Evolutionary conservation across 2,329 filamentous ascomycete species (phyloP), one percentile per base, ranked within the genome.

Genomic region (Xylariaceae sp.): DNA sequence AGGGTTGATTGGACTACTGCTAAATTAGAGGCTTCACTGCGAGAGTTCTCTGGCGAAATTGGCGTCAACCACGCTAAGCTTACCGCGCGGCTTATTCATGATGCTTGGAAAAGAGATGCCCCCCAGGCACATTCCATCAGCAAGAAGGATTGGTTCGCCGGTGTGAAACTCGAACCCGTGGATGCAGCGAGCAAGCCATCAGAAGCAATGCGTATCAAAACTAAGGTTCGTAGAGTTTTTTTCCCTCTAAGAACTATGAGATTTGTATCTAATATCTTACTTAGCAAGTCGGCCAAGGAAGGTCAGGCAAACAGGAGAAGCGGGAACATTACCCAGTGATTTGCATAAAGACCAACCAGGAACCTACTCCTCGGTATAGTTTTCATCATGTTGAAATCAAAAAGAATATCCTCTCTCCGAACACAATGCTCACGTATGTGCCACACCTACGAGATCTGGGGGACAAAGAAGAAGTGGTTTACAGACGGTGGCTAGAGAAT

Each of bases 331-430:
- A 76, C 55, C 60, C 65, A 2, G 73, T 79, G 4, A 63, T 73
- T n/a, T 71, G 75, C 59, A 75, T 82, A 58, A 77, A 77, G 59
- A 78, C 80, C 2, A 72, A 78, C 50, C 76, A 74, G 57, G 73
- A 78, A 16, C 73, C 76, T n/a, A 81, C 83, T 7, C 82, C 82
- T n/a, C 71, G 72, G 21, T 85, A 85, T 62, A 73, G 78, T 24
- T 84, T 83, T 58, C 82, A 85, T 60, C 81, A 84, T 53, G 79
- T 84, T 30, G 79, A 83, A 63, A 82, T 85, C 45, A 75, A 73
- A 64, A 83, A 81, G 64, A 85, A 84, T 50, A 78, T 85, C 29
- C 72, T 84, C 24, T 82, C 82, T 0, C 81, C 81, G 3, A 83
- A 84, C 62, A 83, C 81, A 1, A 81, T 82, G 73, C 73, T 84